Base-by-base conservation (phyloP, 2,329 filamentous ascomycete genomes). In the Zymoseptoria ardabiliae region DNA sequence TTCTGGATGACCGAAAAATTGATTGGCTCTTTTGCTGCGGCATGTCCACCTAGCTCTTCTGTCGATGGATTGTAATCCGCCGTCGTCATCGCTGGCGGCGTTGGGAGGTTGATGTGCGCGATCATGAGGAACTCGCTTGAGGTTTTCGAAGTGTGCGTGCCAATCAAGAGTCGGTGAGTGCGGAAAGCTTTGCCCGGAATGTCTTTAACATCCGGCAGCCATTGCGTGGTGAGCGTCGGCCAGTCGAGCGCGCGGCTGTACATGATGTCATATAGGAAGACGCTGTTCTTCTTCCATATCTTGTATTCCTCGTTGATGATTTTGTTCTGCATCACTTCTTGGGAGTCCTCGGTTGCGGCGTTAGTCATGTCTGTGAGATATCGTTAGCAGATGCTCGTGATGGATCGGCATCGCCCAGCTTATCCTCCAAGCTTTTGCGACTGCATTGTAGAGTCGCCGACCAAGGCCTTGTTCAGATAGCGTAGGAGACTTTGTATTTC, bases 271-370 rank as follows among this genome's bases (percentile, higher is more conserved):
- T 99, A 99, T 69, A 99, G 88, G 72, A 97, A 97, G 3, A 94
- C 92, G 65, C 90, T 91, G 77, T 99, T 99, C 81, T 99, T 99
- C 82, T 99, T 99, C 94, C 94, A 99, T 66, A 93, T 97, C 76
- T 99, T 99, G 84, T 99, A 99, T 75, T 99, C 94, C 80, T 99
- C 94, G 69, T 97, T 97, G 77, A 97, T 91, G 62, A 96, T 81
- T 77, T 95, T 91, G 76, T 95, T 88, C 71, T 90, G 86, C 71
- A 80, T 76, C 13, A 66, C 65, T 52, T 65, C 63, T 54, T 57
- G 57, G 22, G 58, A 53, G 55, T 58, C 53, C 54, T 51, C 56
- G 25, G 57, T 54, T 61, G 35, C 35, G 35, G 17, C 11, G 35
- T 45, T 45, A 7, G 35, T 45, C 57, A 58, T 58, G 35, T 58